Conservation (phyloP, 148 eudicot species). For the Persicaria maculosa region DNA sequence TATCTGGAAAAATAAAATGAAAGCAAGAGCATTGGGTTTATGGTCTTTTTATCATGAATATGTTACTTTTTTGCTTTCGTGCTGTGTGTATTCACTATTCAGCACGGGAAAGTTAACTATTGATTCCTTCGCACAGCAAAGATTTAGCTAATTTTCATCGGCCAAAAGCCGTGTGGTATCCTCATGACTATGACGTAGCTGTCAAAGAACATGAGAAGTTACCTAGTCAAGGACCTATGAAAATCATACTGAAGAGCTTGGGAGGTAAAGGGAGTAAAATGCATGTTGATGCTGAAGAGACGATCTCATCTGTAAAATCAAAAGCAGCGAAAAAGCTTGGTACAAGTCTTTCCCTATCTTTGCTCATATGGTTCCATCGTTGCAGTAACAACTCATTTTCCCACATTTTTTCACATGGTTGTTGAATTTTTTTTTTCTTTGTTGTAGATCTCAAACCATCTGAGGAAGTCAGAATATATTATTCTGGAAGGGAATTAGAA, state of each 20-base stretch:
- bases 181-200: slow-evolving; percentile 76
- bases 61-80: neutral
- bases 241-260: slow-evolving; percentile 79
- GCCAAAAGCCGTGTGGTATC: slow-evolving; percentile 94
- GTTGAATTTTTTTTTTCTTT: neutral
- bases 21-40: neutral
- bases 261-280: slow-evolving; percentile 92
- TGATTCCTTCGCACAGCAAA: slow-evolving; percentile 46
- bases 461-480: slow-evolving; percentile 67
- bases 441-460: slow-evolving; percentile 60
- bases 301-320: slow-evolving; percentile 64
- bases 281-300: slow-evolving; percentile 86
- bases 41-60: neutral
- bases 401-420: neutral
- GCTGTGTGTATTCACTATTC: neutral
- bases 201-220: slow-evolving; percentile 68
- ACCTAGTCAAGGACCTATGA: slow-evolving; percentile 70
- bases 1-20: neutral
- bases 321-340: slow-evolving; percentile 96
- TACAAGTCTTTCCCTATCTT: slow-evolving; percentile 19
- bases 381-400: neutral
- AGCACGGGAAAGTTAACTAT: neutral
- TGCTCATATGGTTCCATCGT: neutral
- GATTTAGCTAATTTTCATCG: slow-evolving; percentile 94
- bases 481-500: slow-evolving; percentile 78